Evolutionary conservation across 768 basidiomycete species (phyloP).

Genomic region (Clavaria fumosa): DNA sequence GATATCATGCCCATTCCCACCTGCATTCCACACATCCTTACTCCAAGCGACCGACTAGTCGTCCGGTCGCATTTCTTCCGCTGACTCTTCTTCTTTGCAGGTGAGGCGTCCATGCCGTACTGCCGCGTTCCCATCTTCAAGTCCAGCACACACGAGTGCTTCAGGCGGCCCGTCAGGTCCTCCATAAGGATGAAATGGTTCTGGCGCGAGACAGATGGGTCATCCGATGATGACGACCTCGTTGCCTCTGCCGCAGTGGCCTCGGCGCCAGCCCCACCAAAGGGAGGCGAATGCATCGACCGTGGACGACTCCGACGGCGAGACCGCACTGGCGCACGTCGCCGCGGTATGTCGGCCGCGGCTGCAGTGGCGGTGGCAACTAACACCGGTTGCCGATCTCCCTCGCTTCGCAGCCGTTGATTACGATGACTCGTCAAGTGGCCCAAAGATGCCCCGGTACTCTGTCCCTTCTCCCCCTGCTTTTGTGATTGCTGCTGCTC

Average conservation of each 20-base stretch:
- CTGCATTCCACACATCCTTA: constrained; percentile 98
- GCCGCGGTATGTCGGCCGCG: too few relatives aligned
- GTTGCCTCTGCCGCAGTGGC: too few relatives aligned
- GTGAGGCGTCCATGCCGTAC: constrained; percentile 90
- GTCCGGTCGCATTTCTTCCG: constrained; percentile 96
- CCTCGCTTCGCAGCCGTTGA: too few relatives aligned
- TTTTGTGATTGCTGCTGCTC: constrained; percentile 21
- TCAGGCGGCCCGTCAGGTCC: constrained; percentile 85
- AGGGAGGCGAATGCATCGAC: constrained; percentile 23
- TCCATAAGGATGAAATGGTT: constrained; percentile 99
- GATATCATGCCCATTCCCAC: constrained; percentile 36
- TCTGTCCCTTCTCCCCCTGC: too few relatives aligned
- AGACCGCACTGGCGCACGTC: too few relatives aligned
- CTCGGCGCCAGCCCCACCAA: too few relatives aligned
- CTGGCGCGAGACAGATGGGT: constrained; percentile 57
- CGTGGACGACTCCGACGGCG: constrained; percentile 33
- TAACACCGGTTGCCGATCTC: too few relatives aligned
- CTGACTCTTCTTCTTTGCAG: constrained; percentile 93
- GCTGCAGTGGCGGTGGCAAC: too few relatives aligned
- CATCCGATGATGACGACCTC: too few relatives aligned
- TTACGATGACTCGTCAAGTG: too few relatives aligned
- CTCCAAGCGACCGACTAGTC: constrained; percentile 80
- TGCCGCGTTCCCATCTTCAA: constrained; percentile 99
- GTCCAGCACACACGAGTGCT: constrained; percentile 89
- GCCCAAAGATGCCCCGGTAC: too few relatives aligned